phyloP scores from a whole-genome alignment of 768 basidiomycete species.

The Podaxis carcinomalis region DNA sequence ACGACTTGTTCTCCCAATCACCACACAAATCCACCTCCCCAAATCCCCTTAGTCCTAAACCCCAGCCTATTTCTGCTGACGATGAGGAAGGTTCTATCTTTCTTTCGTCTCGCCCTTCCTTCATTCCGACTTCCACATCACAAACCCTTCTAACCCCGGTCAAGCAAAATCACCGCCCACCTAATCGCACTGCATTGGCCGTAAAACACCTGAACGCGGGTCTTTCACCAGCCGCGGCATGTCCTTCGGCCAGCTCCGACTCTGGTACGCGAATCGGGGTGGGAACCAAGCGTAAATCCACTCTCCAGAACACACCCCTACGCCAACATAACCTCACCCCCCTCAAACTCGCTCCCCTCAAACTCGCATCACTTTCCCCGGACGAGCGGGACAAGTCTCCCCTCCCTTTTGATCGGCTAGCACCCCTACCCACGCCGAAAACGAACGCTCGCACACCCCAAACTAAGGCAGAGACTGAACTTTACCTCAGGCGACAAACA shows the following conservation, averaged over 20 bases:
- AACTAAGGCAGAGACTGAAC: constrained; percentile 52
- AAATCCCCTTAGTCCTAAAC: constrained; percentile 19
- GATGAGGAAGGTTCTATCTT: constrained; percentile 60
- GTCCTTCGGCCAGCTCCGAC: constrained; percentile 17
- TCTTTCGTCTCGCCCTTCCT: constrained; percentile 44
- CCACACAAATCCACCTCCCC: constrained; percentile 38
- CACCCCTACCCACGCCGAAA: constrained; percentile 49
- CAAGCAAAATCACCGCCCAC: constrained; percentile 40
- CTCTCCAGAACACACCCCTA: constrained; percentile 50
- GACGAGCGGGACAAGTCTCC: constrained; percentile 25
- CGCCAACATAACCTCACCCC: constrained; percentile 45
- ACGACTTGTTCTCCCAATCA: constrained; percentile 53
- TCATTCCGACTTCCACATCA: constrained; percentile 39
- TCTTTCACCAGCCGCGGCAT: constrained; percentile 12
- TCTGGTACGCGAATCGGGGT: constrained; percentile 31
- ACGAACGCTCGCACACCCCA: constrained; percentile 46
- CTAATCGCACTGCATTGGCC: constrained; percentile 39
- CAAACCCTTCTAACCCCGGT: constrained; percentile 59
- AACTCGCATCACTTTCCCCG: constrained; percentile 34
- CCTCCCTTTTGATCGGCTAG: constrained; percentile 50
- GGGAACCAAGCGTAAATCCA: constrained; percentile 68
- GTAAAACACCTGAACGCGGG: constrained; percentile 28
- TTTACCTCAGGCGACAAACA: constrained; percentile 46
- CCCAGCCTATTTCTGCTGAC: constrained; percentile 41
- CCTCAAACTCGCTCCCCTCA: constrained; percentile 45